Percentiles rank a stretch among this genome's conserved stretches.
Evolutionary conservation across 345 rosid species (phyloP).

Genomic region (Syzygium aqueum): DNA sequence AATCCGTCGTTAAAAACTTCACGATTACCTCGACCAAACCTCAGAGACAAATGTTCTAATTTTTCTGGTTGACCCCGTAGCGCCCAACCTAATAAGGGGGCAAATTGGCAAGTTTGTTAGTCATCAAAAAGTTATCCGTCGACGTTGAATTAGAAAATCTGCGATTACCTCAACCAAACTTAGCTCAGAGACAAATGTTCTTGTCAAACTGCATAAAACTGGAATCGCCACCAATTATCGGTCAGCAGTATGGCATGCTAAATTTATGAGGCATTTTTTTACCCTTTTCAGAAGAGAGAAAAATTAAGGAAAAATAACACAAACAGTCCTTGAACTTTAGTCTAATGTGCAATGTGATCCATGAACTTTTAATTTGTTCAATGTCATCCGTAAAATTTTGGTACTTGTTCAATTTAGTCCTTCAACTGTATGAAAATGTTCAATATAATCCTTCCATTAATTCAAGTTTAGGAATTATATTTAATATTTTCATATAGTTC

Average conservation of each 20-base stretch:
- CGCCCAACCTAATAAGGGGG: neutral
- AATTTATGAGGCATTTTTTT: neutral
- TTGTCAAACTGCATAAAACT: neutral
- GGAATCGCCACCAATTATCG: neutral
- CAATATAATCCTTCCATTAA: too few species aligned
- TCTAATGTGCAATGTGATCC: too few species aligned
- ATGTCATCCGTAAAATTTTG: too few species aligned
- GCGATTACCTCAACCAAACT: neutral
- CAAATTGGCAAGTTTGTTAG: neutral
- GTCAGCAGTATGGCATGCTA: accelerated
- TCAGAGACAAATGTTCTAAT: neutral
- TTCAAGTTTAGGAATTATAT: too few species aligned
- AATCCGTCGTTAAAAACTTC: neutral
- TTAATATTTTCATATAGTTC: too few species aligned
- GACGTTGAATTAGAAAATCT: neutral
- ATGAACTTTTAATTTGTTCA: too few species aligned
- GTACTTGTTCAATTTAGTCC: too few species aligned
- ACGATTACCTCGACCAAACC: neutral
- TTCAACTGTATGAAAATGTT: too few species aligned
- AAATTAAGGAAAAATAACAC: too few species aligned
- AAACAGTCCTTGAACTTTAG: too few species aligned
- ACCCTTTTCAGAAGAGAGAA: neutral
- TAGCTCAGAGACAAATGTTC: neutral
- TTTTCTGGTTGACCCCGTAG: neutral
- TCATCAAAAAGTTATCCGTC: neutral